These are phyloP conservation scores for Pichia eremophila DNA, from an alignment of 805 yeast genomes.

Conservation along the genomic window DNA sequence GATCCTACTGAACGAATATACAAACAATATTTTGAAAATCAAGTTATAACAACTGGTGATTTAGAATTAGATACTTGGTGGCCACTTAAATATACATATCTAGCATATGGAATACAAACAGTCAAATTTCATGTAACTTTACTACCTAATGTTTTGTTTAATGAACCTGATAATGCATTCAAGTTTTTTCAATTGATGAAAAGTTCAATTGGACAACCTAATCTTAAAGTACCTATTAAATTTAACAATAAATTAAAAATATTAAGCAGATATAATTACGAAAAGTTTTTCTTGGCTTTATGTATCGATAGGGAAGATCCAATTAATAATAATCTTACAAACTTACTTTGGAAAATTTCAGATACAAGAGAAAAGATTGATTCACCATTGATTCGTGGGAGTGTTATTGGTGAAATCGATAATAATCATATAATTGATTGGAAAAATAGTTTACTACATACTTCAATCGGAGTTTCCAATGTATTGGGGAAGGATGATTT, in stretches of 20 bases:
- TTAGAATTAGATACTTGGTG: slow-evolving; percentile 7
- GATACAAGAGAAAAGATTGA: neutral
- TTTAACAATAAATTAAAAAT: neutral
- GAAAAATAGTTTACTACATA: neutral
- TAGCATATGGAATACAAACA: slow-evolving; percentile 1
- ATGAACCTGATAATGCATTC: slow-evolving; percentile 3
- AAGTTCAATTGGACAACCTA: neutral
- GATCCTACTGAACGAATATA: neutral
- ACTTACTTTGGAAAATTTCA: neutral
- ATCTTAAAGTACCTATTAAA: neutral
- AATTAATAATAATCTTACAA: neutral
- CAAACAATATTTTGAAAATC: neutral
- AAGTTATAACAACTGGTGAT: neutral
- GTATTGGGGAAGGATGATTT: no score
- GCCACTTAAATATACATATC: slow-evolving; percentile 16
- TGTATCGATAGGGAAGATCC: neutral
- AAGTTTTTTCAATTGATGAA: slow-evolving; percentile 9
- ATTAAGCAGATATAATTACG: slow-evolving; percentile 8
- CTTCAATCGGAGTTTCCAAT: neutral
- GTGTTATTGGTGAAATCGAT: neutral
- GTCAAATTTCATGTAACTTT: slow-evolving; percentile 11
- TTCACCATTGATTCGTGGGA: neutral
- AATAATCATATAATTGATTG: neutral
- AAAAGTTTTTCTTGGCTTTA: slow-evolving; percentile 8
- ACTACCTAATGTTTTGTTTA: slow-evolving; percentile 20